Conservation (phyloP, 2,329 filamentous ascomycete species). For the Diaporthe sp. region DNA sequence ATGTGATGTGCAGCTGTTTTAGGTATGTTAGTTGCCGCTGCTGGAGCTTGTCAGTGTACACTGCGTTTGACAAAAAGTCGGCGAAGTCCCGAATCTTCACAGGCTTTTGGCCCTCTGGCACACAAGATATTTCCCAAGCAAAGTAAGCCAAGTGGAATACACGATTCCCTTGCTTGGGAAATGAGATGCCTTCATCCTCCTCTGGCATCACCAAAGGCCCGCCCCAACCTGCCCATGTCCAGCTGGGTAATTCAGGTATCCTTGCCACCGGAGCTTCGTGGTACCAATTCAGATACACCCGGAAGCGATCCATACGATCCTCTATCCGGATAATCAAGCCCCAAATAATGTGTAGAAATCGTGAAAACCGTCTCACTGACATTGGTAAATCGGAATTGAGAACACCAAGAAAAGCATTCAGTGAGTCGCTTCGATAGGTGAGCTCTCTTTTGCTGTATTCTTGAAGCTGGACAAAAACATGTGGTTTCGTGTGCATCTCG, state of each 20-base stretch:
- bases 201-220: not conserved
- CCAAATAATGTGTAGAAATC: not conserved
- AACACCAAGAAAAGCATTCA: not conserved
- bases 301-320: fast-evolving
- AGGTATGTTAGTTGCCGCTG: not conserved
- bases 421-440: not conserved
- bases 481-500: too few species aligned
- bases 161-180: not conserved
- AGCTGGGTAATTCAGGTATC: not conserved
- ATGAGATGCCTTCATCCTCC: conserved; percentile 38
- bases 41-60: not conserved
- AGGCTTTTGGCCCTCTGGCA: not conserved
- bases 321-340: not conserved
- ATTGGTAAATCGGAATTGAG: not conserved
- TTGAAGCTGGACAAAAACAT: not conserved
- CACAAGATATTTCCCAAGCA: not conserved
- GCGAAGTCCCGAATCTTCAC: not conserved
- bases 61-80: not conserved
- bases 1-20: not conserved
- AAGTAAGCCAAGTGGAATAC: not conserved
- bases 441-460: not conserved
- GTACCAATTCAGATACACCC: not conserved
- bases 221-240: not conserved
- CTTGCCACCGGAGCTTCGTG: not conserved
- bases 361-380: not conserved